Percentiles rank a stretch among this genome's conserved stretches.
Conservation (phyloP, 164 flowering plant genomes). For the Umbilicus rupestris region DNA sequence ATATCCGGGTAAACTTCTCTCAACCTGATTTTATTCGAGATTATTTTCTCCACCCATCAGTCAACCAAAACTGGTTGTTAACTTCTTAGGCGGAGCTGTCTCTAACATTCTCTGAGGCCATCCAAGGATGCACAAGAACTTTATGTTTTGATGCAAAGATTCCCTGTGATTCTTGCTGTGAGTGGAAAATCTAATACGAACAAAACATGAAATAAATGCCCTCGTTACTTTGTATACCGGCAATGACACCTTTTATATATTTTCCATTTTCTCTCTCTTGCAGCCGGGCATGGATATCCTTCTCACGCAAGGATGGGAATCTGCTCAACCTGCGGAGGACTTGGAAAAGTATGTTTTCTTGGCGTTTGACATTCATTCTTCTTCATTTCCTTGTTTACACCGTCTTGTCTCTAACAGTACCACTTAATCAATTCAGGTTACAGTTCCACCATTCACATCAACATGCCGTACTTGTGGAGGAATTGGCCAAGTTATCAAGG, state of each 20-base stretch:
- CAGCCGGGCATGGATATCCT: conserved; percentile 81
- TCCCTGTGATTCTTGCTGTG: conserved; percentile 79
- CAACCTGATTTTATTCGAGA: background rate
- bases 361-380: background rate
- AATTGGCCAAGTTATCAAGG: conserved; percentile 57
- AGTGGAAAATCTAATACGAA: conserved; percentile 23
- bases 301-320: conserved; percentile 39
- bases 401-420: conserved; percentile 4
- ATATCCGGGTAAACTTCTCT: conserved; percentile 48
- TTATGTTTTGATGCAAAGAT: conserved; percentile 57
- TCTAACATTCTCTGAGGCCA: conserved; percentile 87
- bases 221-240: background rate
- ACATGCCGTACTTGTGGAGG: conserved; percentile 80
- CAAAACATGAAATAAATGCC: background rate
- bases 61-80: background rate
- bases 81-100: conserved; percentile 52
- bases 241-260: background rate
- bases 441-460: conserved; percentile 81
- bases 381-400: background rate
- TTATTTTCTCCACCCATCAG: background rate
- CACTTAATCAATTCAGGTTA: conserved; percentile 33
- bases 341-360: conserved; percentile 49
- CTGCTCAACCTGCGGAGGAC: conserved; percentile 65
- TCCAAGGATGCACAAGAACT: conserved; percentile 68
- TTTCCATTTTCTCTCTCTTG: conserved; percentile 7